Evolutionary conservation across 345 rosid genomes (phyloP).

Genomic region (Chamaenerion angustifolium): DNA sequence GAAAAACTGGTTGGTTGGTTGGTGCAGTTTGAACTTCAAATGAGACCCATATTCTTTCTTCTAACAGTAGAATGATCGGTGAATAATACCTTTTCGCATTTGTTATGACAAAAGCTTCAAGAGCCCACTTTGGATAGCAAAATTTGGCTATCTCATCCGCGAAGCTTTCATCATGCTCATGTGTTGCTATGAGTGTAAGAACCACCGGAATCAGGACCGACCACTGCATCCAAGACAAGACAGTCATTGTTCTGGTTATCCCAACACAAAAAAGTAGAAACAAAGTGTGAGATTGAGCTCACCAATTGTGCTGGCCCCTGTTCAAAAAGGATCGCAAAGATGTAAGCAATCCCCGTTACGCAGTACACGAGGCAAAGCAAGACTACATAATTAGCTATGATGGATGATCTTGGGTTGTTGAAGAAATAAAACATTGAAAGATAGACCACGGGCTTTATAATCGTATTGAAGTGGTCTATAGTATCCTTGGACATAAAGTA

Average conservation of each 20-base stretch:
- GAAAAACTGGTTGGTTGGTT: too few species aligned
- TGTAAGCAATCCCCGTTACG: slow-evolving; percentile 86
- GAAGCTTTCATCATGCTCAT: slow-evolving; percentile 16
- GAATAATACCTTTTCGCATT: slow-evolving; percentile 75
- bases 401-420: slow-evolving; percentile 86
- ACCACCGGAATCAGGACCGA: slow-evolving; percentile 95
- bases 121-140: slow-evolving; percentile 88
- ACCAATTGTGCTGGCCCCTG: slow-evolving; percentile 97
- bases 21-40: too few species aligned
- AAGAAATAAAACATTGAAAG: slow-evolving; percentile 97
- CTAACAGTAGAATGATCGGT: background rate
- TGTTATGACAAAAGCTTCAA: slow-evolving; percentile 87
- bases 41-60: too few species aligned
- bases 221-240: slow-evolving; percentile 47
- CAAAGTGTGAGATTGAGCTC: slow-evolving; percentile 15
- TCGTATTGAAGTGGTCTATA: slow-evolving; percentile 74
- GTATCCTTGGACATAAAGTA: slow-evolving; percentile 87
- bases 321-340: slow-evolving; percentile 58
- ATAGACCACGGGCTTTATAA: slow-evolving; percentile 78
- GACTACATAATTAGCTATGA: slow-evolving; percentile 63
- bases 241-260: background rate
- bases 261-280: background rate
- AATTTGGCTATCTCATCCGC: slow-evolving; percentile 27
- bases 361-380: slow-evolving; percentile 79
- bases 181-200: slow-evolving; percentile 76